These are phyloP conservation scores for Sclerotinia trifoliorum DNA, from an alignment of 2,329 filamentous ascomycete species.

Conservation along the genomic window DNA sequence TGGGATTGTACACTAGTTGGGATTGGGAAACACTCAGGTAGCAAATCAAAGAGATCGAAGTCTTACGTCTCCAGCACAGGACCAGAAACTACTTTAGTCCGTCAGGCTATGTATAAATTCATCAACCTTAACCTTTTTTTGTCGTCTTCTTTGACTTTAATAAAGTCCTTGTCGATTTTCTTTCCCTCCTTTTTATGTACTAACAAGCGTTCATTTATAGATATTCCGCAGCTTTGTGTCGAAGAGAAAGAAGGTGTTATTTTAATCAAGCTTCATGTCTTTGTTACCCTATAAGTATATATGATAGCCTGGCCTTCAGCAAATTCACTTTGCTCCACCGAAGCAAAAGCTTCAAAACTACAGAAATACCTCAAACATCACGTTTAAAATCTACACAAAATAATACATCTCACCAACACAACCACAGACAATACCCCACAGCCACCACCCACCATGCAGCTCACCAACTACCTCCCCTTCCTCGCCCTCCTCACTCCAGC, in stretches of 20 bases:
- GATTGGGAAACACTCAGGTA: not conserved
- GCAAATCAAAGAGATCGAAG: not conserved
- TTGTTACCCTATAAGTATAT: not conserved
- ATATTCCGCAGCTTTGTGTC: not conserved
- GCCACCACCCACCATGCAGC: slow-evolving; percentile 3
- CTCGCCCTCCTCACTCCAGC: slow-evolving; percentile 1
- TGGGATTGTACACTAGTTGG: not conserved
- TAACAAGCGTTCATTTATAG: slow-evolving; percentile 2
- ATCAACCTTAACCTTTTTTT: not conserved
- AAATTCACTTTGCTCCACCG: not conserved
- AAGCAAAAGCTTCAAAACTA: not conserved
- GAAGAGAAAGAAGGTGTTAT: not conserved
- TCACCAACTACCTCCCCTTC: slow-evolving; percentile 13
- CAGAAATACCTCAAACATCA: not conserved
- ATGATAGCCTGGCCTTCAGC: not conserved
- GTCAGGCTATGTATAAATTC: too few species aligned
- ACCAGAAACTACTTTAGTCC: not conserved
- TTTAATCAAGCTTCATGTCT: not conserved
- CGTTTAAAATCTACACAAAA: not conserved
- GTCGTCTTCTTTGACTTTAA: not conserved
- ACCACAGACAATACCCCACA: not conserved
- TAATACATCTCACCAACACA: not conserved
- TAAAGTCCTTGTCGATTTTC: not conserved
- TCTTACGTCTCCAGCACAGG: not conserved
- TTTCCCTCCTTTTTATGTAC: not conserved